phyloP scores from a whole-genome alignment of 2,329 filamentous ascomycete species.

The Arthrobotrys iridis region DNA sequence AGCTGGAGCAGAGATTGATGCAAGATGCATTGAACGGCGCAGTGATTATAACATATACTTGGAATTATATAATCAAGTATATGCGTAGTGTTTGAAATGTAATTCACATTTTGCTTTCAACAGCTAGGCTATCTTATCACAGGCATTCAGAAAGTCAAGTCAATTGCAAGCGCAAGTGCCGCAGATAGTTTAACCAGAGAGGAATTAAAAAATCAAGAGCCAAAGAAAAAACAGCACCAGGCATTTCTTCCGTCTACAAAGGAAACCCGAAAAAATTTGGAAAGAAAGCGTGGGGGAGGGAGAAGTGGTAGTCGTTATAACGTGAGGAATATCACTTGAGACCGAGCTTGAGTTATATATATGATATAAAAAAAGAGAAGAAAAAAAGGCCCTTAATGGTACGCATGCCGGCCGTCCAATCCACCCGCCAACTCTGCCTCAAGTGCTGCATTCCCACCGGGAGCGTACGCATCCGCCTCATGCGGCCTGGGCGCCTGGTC shows the following conservation, averaged over 20 bases:
- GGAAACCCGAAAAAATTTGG: not conserved
- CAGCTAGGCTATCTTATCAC: not conserved
- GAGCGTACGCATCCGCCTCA: slow-evolving; percentile 60
- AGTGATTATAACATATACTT: too few relatives aligned
- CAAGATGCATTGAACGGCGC: too few relatives aligned
- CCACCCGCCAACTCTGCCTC: slow-evolving; percentile 71
- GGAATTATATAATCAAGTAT: too few relatives aligned
- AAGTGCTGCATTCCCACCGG: slow-evolving; percentile 61
- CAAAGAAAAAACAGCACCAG: not conserved
- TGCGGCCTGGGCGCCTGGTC: slow-evolving; percentile 58
- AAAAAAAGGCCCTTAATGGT: slow-evolving; percentile 30
- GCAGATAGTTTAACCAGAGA: too few relatives aligned
- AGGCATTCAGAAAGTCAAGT: too few relatives aligned
- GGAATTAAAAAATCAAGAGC: too few relatives aligned
- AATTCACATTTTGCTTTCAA: not conserved
- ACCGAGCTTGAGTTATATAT: not conserved
- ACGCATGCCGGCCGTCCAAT: slow-evolving; percentile 65
- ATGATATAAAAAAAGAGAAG: not conserved
- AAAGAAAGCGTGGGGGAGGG: not conserved
- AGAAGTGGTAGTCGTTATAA: too few relatives aligned
- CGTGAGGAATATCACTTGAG: not conserved
- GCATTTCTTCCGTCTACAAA: slow-evolving; percentile 11
- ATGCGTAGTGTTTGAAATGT: too few relatives aligned
- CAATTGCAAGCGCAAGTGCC: too few relatives aligned
- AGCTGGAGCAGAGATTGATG: too few relatives aligned